Base-by-base conservation (phyloP, 768 basidiomycete genomes). In the Boletus huronensis region DNA sequence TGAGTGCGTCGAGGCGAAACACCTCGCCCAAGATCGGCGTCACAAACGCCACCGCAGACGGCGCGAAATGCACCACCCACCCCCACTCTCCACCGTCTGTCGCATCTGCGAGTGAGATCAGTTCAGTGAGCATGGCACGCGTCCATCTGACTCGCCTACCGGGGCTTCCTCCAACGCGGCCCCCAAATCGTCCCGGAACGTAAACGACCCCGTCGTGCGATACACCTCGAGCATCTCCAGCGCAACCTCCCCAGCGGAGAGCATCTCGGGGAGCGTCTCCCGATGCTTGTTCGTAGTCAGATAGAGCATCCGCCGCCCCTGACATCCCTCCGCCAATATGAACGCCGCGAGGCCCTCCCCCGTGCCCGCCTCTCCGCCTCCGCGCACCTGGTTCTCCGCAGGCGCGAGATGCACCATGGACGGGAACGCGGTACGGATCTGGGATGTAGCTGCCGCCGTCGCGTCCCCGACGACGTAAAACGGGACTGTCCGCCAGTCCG, bases 241-340 rank as follows among this genome's bases (percentile, higher is more conserved):
- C 32, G 60, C 60, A 2, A 89, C 64, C 1, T 75, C 75, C 0
- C 72, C 78, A 0, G 72, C 73, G 0, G 57, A 53, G 35, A 93
- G 71, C 9, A 84, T 75, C 16, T 57, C 71, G 0, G 81, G 71
- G 2, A 93, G 69, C 0, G 81, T 85, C 57, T 91, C 88, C 17
- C 82, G 76, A 54, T 90, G 92, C 75, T 93, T 95, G 77, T 94
- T 93, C 21, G 92, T 92, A 11, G 84, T 90, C 9, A 96, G 77
- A 65, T 91, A 93, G 6, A 94, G 67, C 45, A 94, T 64, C 25
- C 51, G 60, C 32, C 32, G 58, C 5, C 32, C 57, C 6, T 43
- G 25, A 11, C 55, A 35, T 0, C 68, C 47, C 48, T 79, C 75
- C 0, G 57, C 43, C 42, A 87, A 61, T 56, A 93, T 88, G 63